A percentile compares a stretch with the other conserved stretches of the same genome.
Conservation (phyloP, 2,329 filamentous ascomycete genomes). For the Fusarium sp. region DNA sequence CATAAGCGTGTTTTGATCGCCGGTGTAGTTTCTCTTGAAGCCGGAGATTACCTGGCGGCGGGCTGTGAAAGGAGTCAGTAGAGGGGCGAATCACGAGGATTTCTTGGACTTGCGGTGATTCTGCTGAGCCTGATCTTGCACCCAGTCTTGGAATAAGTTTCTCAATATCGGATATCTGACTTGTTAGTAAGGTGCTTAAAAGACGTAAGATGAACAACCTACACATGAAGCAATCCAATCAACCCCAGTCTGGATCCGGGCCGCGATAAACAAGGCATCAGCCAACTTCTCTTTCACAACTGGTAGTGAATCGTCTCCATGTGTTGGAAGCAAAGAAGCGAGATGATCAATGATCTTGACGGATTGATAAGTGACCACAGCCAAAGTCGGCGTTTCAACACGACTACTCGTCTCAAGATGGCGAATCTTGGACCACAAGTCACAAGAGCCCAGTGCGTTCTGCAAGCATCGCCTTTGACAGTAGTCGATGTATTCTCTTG, state of each 20-base stretch:
- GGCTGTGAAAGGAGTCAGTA: neutral
- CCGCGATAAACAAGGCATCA: constrained; percentile 8
- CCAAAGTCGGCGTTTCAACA: constrained; percentile 11
- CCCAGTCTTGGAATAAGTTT: constrained; percentile 23
- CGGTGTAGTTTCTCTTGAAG: constrained; percentile 28
- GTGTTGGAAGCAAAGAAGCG: neutral
- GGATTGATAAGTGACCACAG: constrained; percentile 24
- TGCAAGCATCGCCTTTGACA: constrained; percentile 31
- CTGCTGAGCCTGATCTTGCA: neutral
- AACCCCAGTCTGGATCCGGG: neutral
- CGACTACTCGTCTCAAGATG: constrained; percentile 24
- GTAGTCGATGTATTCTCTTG: constrained; percentile 24
- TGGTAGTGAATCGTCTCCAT: constrained; percentile 11
- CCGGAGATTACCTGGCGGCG: neutral
- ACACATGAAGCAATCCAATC: constrained; percentile 25
- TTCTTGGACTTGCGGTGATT: constrained; percentile 9
- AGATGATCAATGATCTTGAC: constrained; percentile 33
- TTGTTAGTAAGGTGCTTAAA: neutral
- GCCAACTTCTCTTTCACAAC: constrained; percentile 20
- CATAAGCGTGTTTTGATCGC: constrained; percentile 32
- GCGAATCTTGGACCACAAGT: constrained; percentile 26
- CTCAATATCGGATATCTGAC: constrained; percentile 26
- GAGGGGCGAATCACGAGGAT: fast-evolving
- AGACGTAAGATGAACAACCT: neutral
- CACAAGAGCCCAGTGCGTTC: constrained; percentile 5